Evolutionary conservation across 441 rosid genomes (phyloP).

Genomic region (Adansonia gregorii): DNA sequence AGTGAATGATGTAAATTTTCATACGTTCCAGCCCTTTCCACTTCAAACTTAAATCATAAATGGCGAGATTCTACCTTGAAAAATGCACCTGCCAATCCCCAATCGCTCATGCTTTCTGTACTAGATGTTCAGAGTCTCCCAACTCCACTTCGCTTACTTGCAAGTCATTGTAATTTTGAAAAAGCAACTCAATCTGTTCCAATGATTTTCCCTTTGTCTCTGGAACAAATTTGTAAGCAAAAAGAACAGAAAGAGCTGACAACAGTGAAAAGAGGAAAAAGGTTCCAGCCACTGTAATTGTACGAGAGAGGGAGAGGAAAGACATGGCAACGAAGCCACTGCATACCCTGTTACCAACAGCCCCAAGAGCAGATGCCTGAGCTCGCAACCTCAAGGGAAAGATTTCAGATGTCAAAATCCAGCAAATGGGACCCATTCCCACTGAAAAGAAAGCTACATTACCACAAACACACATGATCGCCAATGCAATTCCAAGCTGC

Average conservation of each 20-base stretch:
- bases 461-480: slow-evolving; percentile 67
- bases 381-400: slow-evolving; percentile 81
- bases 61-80: neutral
- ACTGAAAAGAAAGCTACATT: slow-evolving; percentile 89
- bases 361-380: slow-evolving; percentile 87
- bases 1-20: slow-evolving; percentile 4
- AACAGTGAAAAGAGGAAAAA: slow-evolving; percentile 63
- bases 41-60: neutral
- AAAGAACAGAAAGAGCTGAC: slow-evolving; percentile 72
- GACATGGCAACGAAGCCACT: slow-evolving; percentile 91
- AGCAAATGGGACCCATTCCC: slow-evolving; percentile 86
- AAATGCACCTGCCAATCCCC: neutral
- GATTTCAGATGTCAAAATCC: slow-evolving; percentile 90
- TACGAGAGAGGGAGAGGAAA: slow-evolving; percentile 68
- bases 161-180: slow-evolving; percentile 46
- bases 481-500: slow-evolving; percentile 44
- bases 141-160: slow-evolving; percentile 61
- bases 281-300: slow-evolving; percentile 72
- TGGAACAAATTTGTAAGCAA: slow-evolving; percentile 66
- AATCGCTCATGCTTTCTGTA: slow-evolving; percentile 46
- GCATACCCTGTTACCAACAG: slow-evolving; percentile 81
- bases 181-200: slow-evolving; percentile 78
- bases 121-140: slow-evolving; percentile 76
- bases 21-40: neutral
- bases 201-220: slow-evolving; percentile 88